Base-by-base conservation (phyloP, 2,329 filamentous ascomycete genomes). In the Colletotrichum sp. region DNA sequence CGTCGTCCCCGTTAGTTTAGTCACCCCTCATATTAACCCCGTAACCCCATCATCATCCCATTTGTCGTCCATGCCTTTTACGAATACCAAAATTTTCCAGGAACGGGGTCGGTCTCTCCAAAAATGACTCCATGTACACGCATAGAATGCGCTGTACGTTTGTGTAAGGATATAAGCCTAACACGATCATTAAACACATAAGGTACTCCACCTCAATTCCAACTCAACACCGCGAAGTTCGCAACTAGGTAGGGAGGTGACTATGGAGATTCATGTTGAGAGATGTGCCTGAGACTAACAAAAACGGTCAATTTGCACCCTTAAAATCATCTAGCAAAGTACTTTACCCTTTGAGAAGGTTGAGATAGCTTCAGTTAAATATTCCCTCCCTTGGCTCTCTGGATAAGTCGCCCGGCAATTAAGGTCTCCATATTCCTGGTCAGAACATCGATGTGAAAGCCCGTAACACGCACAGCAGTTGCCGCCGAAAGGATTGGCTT, bases 31-130 rank as follows among this genome's bases (percentile, higher is more conserved):
- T 39, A 39, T 39, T 18, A 1, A 0, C 36, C 2, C 36, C 2
- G 0, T 39, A 39, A 39, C 0, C 36, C 36, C 1, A 39, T 1
- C 7, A 5, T 3, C 15, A 39, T 16, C 15, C 2, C 15, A 16
- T 39, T 5, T 8, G 1, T 39, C 15, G 1, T 36, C 4, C 13
- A 5, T 36, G 34, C 3, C 34, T 5, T 5, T 4, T 36, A 36
- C 34, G 3, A 4, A 36, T 36, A 36, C 3, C 34, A 15, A 36
- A 8, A 36, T 3, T 36, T 6, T 34, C 3, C 1, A 34, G 6
- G 32, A 34, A 34, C 32, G 32, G 13, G 12, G 32, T 15, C 7
- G 6, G 3, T 34, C 32, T 34, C 32, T 1, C 32, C 32, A 34
- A 34, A 34, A 34, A 34, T 15, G 6, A 34, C 32, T 34, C 32